Evolutionary conservation across 1,284 basidiomycete genomes (phyloP).

Genomic region (Pseudozyma tsukubaensis): DNA sequence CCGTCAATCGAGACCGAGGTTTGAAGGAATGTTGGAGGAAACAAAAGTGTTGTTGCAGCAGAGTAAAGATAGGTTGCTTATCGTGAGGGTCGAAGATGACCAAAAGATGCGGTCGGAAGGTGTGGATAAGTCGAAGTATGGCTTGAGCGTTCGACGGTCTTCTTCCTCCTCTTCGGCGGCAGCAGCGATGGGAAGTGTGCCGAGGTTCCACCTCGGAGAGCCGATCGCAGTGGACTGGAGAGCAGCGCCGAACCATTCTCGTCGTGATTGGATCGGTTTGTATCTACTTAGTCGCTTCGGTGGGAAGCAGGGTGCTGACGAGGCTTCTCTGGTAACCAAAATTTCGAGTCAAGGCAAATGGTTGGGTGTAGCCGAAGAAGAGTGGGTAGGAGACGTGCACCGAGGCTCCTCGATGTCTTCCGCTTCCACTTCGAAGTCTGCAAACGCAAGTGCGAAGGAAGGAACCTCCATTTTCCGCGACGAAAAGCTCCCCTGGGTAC

Average conservation of each 20-base stretch:
- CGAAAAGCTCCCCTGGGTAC: constrained; percentile 79
- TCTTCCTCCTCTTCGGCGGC: no score
- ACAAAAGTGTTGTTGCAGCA: constrained; percentile 91
- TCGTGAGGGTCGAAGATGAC: constrained; percentile 57
- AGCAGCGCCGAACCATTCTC: constrained; percentile 85
- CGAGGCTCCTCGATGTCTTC: neutral
- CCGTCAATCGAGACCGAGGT: constrained; percentile 72
- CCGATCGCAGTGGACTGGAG: constrained; percentile 87
- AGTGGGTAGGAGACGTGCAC: constrained; percentile 86
- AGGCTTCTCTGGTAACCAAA: constrained; percentile 73
- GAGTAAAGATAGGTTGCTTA: constrained; percentile 77
- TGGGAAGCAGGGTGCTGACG: constrained; percentile 29
- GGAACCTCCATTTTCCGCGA: constrained; percentile 69
- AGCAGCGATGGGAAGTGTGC: neutral
- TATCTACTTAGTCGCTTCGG: constrained; percentile 71
- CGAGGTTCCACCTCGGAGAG: constrained; percentile 87
- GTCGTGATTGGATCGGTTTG: constrained; percentile 97
- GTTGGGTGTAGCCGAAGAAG: constrained; percentile 88
- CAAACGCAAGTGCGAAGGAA: neutral
- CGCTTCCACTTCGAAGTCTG: neutral
- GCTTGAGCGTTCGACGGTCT: constrained; percentile 20
- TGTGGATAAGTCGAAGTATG: constrained; percentile 54
- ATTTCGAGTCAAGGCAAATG: constrained; percentile 90
- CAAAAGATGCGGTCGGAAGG: constrained; percentile 26
- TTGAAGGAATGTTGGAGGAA: constrained; percentile 77